A percentile compares a stretch with the other conserved stretches of the same genome.
Evolutionary conservation across 805 yeast genomes (phyloP).

Genomic region (Candida insectalens): DNA sequence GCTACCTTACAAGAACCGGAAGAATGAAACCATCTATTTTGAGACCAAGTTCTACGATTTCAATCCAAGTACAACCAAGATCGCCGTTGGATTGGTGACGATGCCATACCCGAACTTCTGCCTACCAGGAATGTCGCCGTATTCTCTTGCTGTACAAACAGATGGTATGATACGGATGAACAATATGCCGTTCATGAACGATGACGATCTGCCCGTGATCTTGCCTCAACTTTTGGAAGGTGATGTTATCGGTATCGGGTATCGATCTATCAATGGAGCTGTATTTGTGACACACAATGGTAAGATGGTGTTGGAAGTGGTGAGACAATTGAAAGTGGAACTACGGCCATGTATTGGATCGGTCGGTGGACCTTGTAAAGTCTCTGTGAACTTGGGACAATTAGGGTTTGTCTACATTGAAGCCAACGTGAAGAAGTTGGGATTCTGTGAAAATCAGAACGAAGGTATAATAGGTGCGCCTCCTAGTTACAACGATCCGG

Average conservation of each 20-base stretch:
- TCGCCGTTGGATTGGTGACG: slow-evolving; percentile 60
- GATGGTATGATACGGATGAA: slow-evolving; percentile 56
- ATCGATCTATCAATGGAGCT: slow-evolving; percentile 36
- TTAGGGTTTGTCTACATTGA: slow-evolving; percentile 84
- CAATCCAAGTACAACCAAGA: slow-evolving; percentile 33
- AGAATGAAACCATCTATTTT: slow-evolving; percentile 51
- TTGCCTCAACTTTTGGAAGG: slow-evolving; percentile 43
- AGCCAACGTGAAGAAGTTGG: slow-evolving; percentile 60
- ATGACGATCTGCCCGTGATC: slow-evolving; percentile 32
- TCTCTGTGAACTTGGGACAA: slow-evolving; percentile 70
- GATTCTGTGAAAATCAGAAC: slow-evolving; percentile 41
- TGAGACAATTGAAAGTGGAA: slow-evolving; percentile 38
- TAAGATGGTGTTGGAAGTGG: slow-evolving; percentile 38
- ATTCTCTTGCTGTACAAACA: slow-evolving; percentile 65
- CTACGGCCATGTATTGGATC: slow-evolving; percentile 48
- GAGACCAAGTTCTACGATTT: slow-evolving; percentile 45
- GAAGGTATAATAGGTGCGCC: slow-evolving; percentile 31
- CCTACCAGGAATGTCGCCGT: slow-evolving; percentile 63
- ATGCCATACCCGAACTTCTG: slow-evolving; percentile 69
- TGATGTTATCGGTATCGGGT: slow-evolving; percentile 49
- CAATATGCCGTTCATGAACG: slow-evolving; percentile 43
- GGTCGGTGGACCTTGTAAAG: slow-evolving; percentile 36
- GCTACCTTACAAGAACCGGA: slow-evolving; percentile 25
- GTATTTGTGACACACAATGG: slow-evolving; percentile 49
- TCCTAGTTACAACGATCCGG: slow-evolving; percentile 22